Evolutionary conservation across 2,329 filamentous ascomycete species (phyloP).

Genomic region (Botrytis cinerea): DNA sequence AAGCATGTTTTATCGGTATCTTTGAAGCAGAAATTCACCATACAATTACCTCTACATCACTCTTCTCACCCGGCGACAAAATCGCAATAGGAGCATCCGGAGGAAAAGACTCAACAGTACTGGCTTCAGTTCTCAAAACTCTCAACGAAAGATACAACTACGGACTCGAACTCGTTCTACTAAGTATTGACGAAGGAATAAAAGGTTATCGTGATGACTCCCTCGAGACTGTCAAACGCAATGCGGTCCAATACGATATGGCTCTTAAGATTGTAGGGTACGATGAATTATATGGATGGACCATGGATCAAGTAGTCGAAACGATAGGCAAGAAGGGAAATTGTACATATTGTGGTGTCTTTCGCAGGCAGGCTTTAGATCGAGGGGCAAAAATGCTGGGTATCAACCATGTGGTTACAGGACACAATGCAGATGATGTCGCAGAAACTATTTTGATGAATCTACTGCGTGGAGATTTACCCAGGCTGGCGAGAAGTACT

Average conservation of each 20-base stretch:
- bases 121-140: constrained; percentile 92
- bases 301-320: constrained; percentile 97
- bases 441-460: constrained; percentile 99
- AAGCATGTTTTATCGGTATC: constrained; percentile 77
- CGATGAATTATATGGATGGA: constrained; percentile 94
- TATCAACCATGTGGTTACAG: constrained; percentile 92
- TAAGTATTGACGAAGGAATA: constrained; percentile 97
- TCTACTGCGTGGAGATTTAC: constrained; percentile 83
- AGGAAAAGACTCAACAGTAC: constrained; percentile 94
- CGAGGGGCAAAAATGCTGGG: constrained; percentile 83
- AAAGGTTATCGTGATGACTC: constrained; percentile 96
- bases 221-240: constrained; percentile 93
- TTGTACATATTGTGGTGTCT: constrained; percentile 98
- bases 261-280: constrained; percentile 90
- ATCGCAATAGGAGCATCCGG: constrained; percentile 95
- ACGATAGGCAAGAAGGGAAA: constrained; percentile 98
- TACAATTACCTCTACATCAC: constrained; percentile 77
- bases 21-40: constrained; percentile 95
- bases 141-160: constrained; percentile 89
- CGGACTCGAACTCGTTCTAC: constrained; percentile 77
- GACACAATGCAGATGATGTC: constrained; percentile 96
- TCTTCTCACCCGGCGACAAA: constrained; percentile 81
- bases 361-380: constrained; percentile 89
- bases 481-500: constrained; percentile 82
- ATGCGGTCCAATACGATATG: constrained; percentile 89